Evolutionary conservation across 371 early-diverging fungal species (phyloP).

Genomic region (Mucor piriformis): DNA sequence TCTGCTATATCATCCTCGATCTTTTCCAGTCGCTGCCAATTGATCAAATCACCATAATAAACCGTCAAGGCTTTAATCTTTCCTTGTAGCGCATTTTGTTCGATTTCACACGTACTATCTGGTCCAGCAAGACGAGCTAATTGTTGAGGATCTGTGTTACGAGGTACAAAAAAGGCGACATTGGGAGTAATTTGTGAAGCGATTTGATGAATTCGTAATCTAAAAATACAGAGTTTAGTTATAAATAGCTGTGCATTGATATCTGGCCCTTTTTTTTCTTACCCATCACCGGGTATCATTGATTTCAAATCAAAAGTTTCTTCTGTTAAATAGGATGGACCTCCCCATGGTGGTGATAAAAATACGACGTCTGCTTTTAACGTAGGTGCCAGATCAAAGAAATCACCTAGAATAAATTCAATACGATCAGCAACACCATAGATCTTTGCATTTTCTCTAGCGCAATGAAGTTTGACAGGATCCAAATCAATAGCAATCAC

Average conservation of each 20-base stretch:
- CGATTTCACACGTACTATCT: conserved; percentile 69
- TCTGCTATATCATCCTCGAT: conserved; percentile 23
- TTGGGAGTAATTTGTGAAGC: conserved; percentile 71
- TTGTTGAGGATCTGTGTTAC: conserved; percentile 72
- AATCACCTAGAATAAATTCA: conserved; percentile 88
- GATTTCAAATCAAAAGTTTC: conserved; percentile 67
- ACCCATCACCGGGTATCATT: conserved; percentile 82
- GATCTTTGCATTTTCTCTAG: conserved; percentile 83
- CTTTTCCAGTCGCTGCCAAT: conserved; percentile 18
- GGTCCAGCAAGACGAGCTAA: conserved; percentile 54
- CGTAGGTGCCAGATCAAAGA: conserved; percentile 67
- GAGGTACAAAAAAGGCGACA: conserved; percentile 85
- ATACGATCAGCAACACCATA: conserved; percentile 93
- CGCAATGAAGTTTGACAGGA: conserved; percentile 77
- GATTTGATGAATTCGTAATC: conserved; percentile 62
- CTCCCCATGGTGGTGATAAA: conserved; percentile 96
- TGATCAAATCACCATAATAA: conserved; percentile 72
- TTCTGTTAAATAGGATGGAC: conserved; percentile 48
- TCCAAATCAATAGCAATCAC: conserved; percentile 96
- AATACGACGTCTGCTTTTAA: conserved; percentile 86
- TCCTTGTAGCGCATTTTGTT: conserved; percentile 65
- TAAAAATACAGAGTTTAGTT: no score
- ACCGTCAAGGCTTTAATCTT: conserved; percentile 67
- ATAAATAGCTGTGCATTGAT: no score
- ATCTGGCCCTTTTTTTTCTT: conserved; percentile 27